Evolutionary conservation across 2,329 filamentous ascomycete species (phyloP), one percentile per base, ranked within the genome.

Genomic region (Emmonsiellopsis sp.): DNA sequence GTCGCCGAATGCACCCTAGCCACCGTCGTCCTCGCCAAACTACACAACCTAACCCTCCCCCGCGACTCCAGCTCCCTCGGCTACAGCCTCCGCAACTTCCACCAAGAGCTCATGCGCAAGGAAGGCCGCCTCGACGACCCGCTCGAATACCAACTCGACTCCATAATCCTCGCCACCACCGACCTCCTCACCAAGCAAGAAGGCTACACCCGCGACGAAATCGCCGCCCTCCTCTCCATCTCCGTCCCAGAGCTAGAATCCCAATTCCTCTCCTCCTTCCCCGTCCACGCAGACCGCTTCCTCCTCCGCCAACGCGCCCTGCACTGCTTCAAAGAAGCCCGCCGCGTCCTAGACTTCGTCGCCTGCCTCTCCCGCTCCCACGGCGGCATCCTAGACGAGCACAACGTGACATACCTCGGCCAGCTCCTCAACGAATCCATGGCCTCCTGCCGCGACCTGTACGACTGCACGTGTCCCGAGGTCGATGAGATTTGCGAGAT

Each of bases 1-100:
- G 93, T 98, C 1, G 93, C 96, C 39, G 93, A 98, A 72, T 94
- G 89, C 74, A 93, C 87, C 52, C 79, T 98, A 34, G 93, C 93
- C 2, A 90, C 93, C 2, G 74, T 80, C 13, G 77, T 84, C 33
- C 70, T 86, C 2, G 78, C 81, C 42, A 83, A 82, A 61, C 75
- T 78, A 42, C 76, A 83, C 56, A 74, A 74, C 2, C 64, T 86
- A 37, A 83, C 81, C 0, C 81, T 97, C 0, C 84, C 88, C 14
- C 72, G 79, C 53, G 93, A 98, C 68, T 83, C 84, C 4, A 87
- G 86, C 3, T 92, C 93, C 0, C 78, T 97, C 7, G 88, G 87
- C 7, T 82, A 88, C 66, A 90, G 85, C 59, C 79, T 98, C 33
- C 86, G 85, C 58, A 90, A 89, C 49, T 91, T 97, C 73, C 91